A percentile compares a stretch with the other conserved stretches of the same genome.
Evolutionary conservation across 495 filamentous ascomycete genomes (phyloP).

Genomic region (Daldinia grandis): DNA sequence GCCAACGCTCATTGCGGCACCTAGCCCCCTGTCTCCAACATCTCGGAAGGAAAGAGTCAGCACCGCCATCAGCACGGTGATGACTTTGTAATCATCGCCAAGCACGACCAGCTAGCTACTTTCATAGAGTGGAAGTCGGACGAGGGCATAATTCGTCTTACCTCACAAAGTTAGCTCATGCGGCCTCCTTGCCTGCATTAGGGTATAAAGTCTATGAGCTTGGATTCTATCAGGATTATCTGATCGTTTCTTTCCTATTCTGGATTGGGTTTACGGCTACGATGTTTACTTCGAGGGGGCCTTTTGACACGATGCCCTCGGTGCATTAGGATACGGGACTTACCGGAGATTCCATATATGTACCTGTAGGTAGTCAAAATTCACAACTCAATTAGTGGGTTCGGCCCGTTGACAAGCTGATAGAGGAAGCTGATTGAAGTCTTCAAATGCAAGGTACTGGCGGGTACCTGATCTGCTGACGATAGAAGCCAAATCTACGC

Average conservation of each 20-base stretch:
- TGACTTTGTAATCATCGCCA: constrained; percentile 26
- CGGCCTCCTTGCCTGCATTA: constrained; percentile 12
- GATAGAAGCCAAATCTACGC: neutral
- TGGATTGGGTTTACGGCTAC: neutral
- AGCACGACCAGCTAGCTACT: constrained; percentile 8
- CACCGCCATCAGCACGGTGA: neutral
- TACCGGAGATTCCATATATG: neutral
- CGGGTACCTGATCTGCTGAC: neutral
- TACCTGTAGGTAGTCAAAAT: no score
- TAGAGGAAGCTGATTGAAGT: neutral
- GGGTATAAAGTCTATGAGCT: constrained; percentile 1
- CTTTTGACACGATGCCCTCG: neutral
- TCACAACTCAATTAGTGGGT: neutral
- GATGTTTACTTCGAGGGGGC: neutral
- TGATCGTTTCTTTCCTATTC: constrained; percentile 22
- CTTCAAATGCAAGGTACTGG: neutral
- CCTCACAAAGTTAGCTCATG: constrained; percentile 1
- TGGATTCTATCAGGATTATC: constrained; percentile 1
- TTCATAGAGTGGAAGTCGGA: neutral
- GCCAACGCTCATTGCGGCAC: neutral
- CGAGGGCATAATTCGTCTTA: constrained; percentile 12
- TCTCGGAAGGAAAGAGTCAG: constrained; percentile 24
- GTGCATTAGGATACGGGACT: neutral
- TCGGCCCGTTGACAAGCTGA: neutral
- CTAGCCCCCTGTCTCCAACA: constrained; percentile 1